Evolutionary conservation across 305 asterid genomes (phyloP).

Genomic region (Vinca major): DNA sequence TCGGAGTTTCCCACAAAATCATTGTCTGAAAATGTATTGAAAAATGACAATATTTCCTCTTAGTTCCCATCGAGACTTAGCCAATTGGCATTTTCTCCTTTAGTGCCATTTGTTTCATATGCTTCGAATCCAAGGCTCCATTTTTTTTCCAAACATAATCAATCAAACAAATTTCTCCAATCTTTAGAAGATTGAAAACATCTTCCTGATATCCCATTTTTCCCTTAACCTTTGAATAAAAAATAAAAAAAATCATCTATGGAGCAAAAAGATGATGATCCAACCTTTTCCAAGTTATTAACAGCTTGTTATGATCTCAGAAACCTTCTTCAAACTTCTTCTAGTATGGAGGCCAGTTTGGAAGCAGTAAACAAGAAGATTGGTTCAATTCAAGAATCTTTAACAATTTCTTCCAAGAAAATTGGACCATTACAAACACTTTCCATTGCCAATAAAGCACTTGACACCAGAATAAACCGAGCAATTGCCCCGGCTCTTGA

Average conservation of each 20-base stretch:
- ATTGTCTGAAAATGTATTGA: not conserved
- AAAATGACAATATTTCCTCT: not conserved
- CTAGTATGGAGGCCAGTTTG: conserved; percentile 28
- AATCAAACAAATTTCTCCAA: not conserved
- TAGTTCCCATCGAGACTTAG: conserved; percentile 2
- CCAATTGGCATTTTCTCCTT: not conserved
- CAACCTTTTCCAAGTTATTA: conserved; percentile 25
- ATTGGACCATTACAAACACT: conserved; percentile 64
- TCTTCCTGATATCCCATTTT: not conserved
- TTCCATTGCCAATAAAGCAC: conserved; percentile 63
- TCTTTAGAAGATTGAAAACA: not conserved
- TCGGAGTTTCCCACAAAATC: not conserved
- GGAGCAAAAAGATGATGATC: conserved; percentile 40
- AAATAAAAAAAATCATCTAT: conserved; percentile 16
- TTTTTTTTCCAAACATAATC: not conserved
- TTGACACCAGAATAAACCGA: conserved; percentile 58
- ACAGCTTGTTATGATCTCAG: conserved; percentile 39
- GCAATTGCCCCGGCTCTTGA: conserved; percentile 59
- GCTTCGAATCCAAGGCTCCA: not conserved
- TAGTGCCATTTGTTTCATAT: not conserved
- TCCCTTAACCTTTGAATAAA: not conserved
- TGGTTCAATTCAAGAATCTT: conserved; percentile 27
- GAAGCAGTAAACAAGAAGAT: conserved; percentile 32
- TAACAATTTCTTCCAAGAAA: conserved; percentile 38
- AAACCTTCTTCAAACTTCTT: conserved; percentile 36